Evolutionary conservation across 192 early-diverging fungal species (phyloP).

Genomic region (Chytriomyces confervae): DNA sequence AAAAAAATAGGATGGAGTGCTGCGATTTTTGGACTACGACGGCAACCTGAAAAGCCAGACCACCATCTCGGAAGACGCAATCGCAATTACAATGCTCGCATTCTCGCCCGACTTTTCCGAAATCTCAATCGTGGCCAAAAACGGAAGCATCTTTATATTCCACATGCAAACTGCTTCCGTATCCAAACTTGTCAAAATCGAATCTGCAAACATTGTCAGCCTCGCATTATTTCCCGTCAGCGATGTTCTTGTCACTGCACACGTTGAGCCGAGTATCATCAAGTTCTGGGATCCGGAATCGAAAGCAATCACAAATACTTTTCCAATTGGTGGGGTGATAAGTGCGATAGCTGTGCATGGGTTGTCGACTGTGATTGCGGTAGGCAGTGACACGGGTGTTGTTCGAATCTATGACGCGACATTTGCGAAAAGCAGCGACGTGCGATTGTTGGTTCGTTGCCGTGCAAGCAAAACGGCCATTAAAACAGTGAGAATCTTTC

Average conservation of each 20-base stretch:
- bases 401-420: conserved; percentile 42
- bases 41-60: conserved; percentile 28
- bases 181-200: not conserved
- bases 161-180: conserved; percentile 10
- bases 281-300: conserved; percentile 45
- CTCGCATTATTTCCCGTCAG: conserved; percentile 32
- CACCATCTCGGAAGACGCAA: conserved; percentile 1
- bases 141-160: conserved; percentile 34
- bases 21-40: conserved; percentile 39
- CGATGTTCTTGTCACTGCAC: conserved; percentile 36
- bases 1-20: conserved; percentile 46
- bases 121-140: conserved; percentile 33
- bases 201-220: conserved; percentile 20
- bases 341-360: conserved; percentile 27
- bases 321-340: conserved; percentile 1
- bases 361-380: conserved; percentile 38
- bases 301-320: not conserved
- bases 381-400: conserved; percentile 47
- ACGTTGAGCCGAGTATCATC: conserved; percentile 8
- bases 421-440: conserved; percentile 8
- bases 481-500: conserved; percentile 20
- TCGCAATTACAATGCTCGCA: conserved; percentile 28
- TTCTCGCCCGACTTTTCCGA: conserved; percentile 51
- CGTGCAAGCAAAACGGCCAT: conserved; percentile 24
- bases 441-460: conserved; percentile 43